Evolutionary conservation across 2,329 filamentous ascomycete genomes (phyloP).

Genomic region (Colletotrichum higginsianum): DNA sequence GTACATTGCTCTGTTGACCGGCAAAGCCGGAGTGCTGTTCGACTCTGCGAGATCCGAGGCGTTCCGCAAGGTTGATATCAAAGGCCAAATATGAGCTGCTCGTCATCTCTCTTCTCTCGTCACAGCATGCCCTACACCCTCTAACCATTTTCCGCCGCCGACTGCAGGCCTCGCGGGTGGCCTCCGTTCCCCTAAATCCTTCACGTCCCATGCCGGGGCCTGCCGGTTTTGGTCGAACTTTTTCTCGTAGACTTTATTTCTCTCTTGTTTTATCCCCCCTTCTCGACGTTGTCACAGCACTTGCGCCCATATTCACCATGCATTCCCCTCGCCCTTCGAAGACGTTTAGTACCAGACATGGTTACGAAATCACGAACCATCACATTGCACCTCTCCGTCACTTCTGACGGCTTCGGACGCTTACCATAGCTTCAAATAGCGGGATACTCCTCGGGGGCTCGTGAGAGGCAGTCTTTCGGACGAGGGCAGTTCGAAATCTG

Average conservation of each 20-base stretch:
- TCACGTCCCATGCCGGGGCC: background rate
- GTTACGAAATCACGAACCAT: slow-evolving; percentile 32
- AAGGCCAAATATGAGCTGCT: slow-evolving; percentile 86
- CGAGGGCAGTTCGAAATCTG: background rate
- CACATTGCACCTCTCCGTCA: slow-evolving; percentile 17
- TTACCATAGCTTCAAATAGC: slow-evolving; percentile 38
- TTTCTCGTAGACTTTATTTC: slow-evolving; percentile 33
- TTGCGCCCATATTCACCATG: slow-evolving; percentile 27
- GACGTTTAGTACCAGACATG: slow-evolving; percentile 18
- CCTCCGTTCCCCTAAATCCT: slow-evolving; percentile 2
- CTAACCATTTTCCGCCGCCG: slow-evolving; percentile 14
- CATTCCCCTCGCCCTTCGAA: slow-evolving; percentile 27
- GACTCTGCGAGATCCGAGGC: slow-evolving; percentile 80
- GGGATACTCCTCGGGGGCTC: slow-evolving; percentile 10
- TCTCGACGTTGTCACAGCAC: slow-evolving; percentile 31
- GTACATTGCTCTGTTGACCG: slow-evolving; percentile 80
- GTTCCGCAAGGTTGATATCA: slow-evolving; percentile 93
- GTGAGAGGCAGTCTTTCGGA: slow-evolving; percentile 4
- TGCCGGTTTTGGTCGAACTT: slow-evolving; percentile 4
- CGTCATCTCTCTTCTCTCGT: slow-evolving; percentile 30
- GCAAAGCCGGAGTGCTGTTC: slow-evolving; percentile 81
- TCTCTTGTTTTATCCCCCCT: slow-evolving; percentile 30
- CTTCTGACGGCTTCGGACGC: slow-evolving; percentile 30
- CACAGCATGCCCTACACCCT: slow-evolving; percentile 35
- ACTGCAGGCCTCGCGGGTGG: slow-evolving; percentile 3